Evolutionary conservation across 2,329 filamentous ascomycete genomes (phyloP).

Genomic region (Allantophomopsis cytisporea): DNA sequence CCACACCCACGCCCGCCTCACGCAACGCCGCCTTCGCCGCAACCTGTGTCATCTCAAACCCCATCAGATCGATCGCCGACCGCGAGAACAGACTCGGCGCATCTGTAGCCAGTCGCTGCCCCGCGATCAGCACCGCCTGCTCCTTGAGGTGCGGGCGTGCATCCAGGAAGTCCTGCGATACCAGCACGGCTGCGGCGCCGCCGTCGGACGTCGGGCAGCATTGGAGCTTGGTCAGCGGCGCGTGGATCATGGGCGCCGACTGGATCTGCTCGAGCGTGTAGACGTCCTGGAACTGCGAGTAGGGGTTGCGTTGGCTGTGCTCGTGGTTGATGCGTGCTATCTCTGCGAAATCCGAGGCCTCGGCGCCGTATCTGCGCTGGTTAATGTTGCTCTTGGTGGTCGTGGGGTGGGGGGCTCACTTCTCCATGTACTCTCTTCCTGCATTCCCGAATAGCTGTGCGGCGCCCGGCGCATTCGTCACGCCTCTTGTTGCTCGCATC

Average conservation of each 20-base stretch:
- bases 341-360: constrained; percentile 77
- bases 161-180: constrained; percentile 80
- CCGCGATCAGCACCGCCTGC: constrained; percentile 80
- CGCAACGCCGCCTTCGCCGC: constrained; percentile 57
- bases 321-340: constrained; percentile 88
- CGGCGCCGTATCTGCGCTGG: constrained; percentile 59
- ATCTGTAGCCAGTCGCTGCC: constrained; percentile 81
- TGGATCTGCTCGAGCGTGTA: constrained; percentile 79
- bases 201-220: constrained; percentile 96
- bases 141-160: constrained; percentile 67
- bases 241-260: constrained; percentile 63
- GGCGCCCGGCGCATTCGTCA: constrained; percentile 72
- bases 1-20: constrained; percentile 57
- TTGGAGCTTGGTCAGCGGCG: constrained; percentile 91
- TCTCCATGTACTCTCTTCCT: constrained; percentile 88
- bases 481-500: constrained; percentile 70
- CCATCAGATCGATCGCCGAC: constrained; percentile 78
- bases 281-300: constrained; percentile 92
- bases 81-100: constrained; percentile 63
- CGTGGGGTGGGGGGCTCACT: constrained; percentile 32
- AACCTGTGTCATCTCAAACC: constrained; percentile 68
- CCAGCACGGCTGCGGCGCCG: constrained; percentile 75
- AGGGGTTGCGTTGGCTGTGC: constrained; percentile 85
- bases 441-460: constrained; percentile 96
- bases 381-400: no score